Evolutionary conservation across 1,284 basidiomycete genomes (phyloP).

Genomic region (Tetrapyrgos nigripes): DNA sequence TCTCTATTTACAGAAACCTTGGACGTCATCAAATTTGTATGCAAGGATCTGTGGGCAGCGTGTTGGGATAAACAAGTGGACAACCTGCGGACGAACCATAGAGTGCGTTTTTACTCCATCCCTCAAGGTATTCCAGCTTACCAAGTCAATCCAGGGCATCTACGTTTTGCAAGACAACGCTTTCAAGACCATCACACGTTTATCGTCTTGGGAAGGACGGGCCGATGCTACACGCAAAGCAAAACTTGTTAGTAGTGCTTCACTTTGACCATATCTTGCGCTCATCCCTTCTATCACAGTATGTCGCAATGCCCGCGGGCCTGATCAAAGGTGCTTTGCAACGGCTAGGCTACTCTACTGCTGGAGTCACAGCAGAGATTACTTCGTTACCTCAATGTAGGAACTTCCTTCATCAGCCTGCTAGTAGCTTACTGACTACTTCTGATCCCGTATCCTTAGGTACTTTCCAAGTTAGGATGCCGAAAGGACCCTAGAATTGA

Average conservation of each 20-base stretch:
- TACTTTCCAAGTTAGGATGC: slow-evolving; percentile 82
- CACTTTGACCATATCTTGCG: not conserved
- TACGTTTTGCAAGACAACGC: slow-evolving; percentile 93
- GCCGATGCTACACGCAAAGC: slow-evolving; percentile 78
- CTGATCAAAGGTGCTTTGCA: slow-evolving; percentile 84
- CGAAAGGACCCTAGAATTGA: slow-evolving; percentile 53
- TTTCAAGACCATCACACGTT: slow-evolving; percentile 83
- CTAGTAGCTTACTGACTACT: not conserved
- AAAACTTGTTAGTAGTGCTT: slow-evolving; percentile 66
- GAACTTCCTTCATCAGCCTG: slow-evolving; percentile 27
- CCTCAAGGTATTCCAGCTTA: not conserved
- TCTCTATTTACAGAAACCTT: slow-evolving; percentile 83
- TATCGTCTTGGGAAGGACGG: slow-evolving; percentile 82
- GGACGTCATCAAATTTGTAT: slow-evolving; percentile 94
- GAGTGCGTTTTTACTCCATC: slow-evolving; percentile 55
- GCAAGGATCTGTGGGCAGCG: slow-evolving; percentile 92
- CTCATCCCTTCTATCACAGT: slow-evolving; percentile 51
- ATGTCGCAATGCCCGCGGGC: slow-evolving; percentile 80
- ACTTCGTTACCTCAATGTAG: slow-evolving; percentile 85
- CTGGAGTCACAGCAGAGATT: slow-evolving; percentile 79
- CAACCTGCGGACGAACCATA: slow-evolving; percentile 93
- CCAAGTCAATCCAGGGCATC: slow-evolving; percentile 67
- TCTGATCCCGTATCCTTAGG: slow-evolving; percentile 45
- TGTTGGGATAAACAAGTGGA: slow-evolving; percentile 96
- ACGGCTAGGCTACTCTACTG: slow-evolving; percentile 79